Evolutionary conservation across 2,329 filamentous ascomycete species (phyloP), one percentile per base, ranked within the genome.

Genomic region (Clonostachys sp.): DNA sequence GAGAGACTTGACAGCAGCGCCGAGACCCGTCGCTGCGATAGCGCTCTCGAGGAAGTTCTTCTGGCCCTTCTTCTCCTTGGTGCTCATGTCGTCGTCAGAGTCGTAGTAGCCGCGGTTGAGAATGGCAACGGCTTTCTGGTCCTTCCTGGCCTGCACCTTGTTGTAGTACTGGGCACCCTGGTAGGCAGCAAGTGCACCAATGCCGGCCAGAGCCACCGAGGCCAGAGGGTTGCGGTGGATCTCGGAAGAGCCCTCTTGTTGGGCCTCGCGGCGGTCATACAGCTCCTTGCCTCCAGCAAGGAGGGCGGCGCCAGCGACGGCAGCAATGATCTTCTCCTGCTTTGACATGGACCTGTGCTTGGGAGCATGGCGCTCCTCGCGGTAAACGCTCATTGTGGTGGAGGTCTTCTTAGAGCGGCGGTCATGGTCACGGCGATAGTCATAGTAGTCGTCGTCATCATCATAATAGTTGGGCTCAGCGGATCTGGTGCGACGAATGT

Each of bases 211-310:
- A 18, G 81, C 82, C 34, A 78, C 81, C 12, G 80, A 79, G 30
- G 77, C 74, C 14, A 84, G 67, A 18, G 78, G 59, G 57, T 84
- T 85, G 52, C 82, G 77, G 41, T 83, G 69, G 33, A 82, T 65
- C 1, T 77, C 70, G 45, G 53, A 56, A 47, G 34, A 33, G 24
- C 73, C 68, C 5, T 78, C 72, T 47, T 75, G 61, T 53, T 72
- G 76, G 51, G 74, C 80, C 56, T 84, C 78, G 53, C 70, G 77
- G 50, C 82, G 81, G 57, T 86, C 82, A 61, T 76, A 86, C 5
- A 85, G 63, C 60, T 86, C 83, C 64, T 86, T 86, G 45, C 80
- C 80, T 45, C 81, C 82, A 10, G 81, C 78, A n/a, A 80, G 78
- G 18, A 86, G 65, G 34, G 82, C 79, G 45, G 82, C 83, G 40